phyloP scores from a whole-genome alignment of 2,329 filamentous ascomycete species.

The Dothideomycetes sp. region DNA sequence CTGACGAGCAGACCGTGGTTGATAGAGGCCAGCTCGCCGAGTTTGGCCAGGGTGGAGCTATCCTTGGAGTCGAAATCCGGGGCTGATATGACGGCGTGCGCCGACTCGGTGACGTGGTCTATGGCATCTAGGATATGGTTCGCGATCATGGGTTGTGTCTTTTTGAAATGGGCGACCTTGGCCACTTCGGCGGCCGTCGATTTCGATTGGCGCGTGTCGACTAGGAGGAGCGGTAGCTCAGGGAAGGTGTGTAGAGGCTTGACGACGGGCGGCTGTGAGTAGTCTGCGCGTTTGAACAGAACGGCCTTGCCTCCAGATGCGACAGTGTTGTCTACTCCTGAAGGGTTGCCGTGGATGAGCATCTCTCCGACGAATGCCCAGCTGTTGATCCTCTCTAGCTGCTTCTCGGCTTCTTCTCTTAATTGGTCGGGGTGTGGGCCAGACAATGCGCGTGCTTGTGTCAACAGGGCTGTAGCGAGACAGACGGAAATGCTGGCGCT shows the following conservation, averaged over 20 bases:
- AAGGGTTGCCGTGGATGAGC: constrained; percentile 95
- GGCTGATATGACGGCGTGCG: constrained; percentile 41
- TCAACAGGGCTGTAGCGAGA: constrained; percentile 67
- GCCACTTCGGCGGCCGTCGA: constrained; percentile 77
- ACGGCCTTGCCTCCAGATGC: constrained; percentile 89
- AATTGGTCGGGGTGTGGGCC: constrained; percentile 90
- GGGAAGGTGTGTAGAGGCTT: constrained; percentile 76
- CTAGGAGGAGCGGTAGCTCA: constrained; percentile 76
- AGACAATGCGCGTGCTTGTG: constrained; percentile 79
- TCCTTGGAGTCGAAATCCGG: constrained; percentile 58
- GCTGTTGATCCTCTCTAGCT: constrained; percentile 89
- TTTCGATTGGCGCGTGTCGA: constrained; percentile 80
- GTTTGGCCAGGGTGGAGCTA: constrained; percentile 52
- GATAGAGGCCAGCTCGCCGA: constrained; percentile 83
- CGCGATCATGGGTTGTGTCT: constrained; percentile 64
- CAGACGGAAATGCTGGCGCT: constrained; percentile 93
- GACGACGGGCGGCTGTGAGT: constrained; percentile 63
- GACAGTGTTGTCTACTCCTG: constrained; percentile 94
- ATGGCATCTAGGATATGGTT: constrained; percentile 77
- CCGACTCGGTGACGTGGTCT: constrained; percentile 56
- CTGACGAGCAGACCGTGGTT: constrained; percentile 91
- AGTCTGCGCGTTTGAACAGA: constrained; percentile 72
- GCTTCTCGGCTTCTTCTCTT: constrained; percentile 70
- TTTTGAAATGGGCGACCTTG: constrained; percentile 67
- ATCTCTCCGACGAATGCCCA: constrained; percentile 97